Evolutionary conservation across 2,329 filamentous ascomycete genomes (phyloP).

Genomic region (Penicillium oxalicum): DNA sequence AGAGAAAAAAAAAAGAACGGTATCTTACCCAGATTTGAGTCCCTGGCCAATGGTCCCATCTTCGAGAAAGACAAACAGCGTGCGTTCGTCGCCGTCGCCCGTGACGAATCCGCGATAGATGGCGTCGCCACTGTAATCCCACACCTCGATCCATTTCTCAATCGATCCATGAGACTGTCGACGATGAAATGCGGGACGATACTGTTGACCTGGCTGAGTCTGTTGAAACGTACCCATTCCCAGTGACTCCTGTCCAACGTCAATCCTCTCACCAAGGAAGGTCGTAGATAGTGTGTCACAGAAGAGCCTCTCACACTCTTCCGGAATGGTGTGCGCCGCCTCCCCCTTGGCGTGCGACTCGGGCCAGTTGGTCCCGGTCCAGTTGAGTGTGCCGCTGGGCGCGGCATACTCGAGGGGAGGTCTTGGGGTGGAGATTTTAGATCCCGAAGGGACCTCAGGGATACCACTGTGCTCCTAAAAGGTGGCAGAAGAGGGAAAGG

Average conservation of each 20-base stretch:
- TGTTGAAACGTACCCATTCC: constrained; percentile 65
- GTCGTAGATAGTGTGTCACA: constrained; percentile 89
- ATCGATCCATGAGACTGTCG: constrained; percentile 18
- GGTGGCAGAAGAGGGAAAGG: background rate
- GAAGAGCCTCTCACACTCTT: constrained; percentile 99
- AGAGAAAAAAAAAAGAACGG: background rate
- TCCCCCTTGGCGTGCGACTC: constrained; percentile 66
- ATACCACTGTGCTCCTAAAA: constrained; percentile 78
- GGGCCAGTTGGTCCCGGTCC: constrained; percentile 27
- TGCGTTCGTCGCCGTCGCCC: constrained; percentile 62
- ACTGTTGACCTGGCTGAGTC: constrained; percentile 22
- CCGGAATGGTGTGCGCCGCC: constrained; percentile 94
- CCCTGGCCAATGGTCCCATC: constrained; percentile 64
- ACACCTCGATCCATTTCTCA: constrained; percentile 35
- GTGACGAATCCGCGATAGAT: constrained; percentile 82
- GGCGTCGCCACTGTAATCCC: constrained; percentile 75
- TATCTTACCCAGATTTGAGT: constrained; percentile 76
- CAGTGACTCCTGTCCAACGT: constrained; percentile 71
- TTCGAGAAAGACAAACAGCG: constrained; percentile 86
- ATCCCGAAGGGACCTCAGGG: constrained; percentile 86
- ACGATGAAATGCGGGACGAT: constrained; percentile 17
- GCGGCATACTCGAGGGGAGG: constrained; percentile 76
- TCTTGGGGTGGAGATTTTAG: constrained; percentile 79
- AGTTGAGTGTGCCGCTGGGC: constrained; percentile 54
- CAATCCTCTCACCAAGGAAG: constrained; percentile 93